Evolutionary conservation across 2,329 filamentous ascomycete species (phyloP).

Genomic region (Paraphoma sp.): DNA sequence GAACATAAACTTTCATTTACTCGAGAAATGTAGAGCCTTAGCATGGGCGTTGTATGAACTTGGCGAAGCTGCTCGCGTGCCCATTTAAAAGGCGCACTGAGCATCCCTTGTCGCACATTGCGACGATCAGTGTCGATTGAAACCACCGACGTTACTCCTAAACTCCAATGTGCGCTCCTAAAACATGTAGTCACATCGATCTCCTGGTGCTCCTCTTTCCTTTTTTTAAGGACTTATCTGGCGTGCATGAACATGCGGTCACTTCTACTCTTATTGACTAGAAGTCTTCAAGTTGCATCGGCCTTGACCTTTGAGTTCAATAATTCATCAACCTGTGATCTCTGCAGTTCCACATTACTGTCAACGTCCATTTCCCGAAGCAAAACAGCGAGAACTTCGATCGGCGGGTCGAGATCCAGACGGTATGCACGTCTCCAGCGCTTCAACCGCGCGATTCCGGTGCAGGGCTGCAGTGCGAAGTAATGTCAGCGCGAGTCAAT

Average conservation of each 20-base stretch:
- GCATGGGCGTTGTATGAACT: not conserved
- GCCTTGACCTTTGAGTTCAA: conserved; percentile 57
- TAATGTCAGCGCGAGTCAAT: conserved; percentile 15
- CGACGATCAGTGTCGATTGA: conserved; percentile 4
- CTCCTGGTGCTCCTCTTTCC: too few relatives aligned
- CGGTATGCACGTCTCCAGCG: conserved; percentile 87
- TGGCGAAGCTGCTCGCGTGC: conserved; percentile 12
- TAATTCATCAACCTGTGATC: conserved; percentile 76
- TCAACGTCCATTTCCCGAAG: conserved; percentile 69
- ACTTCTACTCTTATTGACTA: not conserved
- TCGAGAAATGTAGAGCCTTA: not conserved
- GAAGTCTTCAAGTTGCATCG: conserved; percentile 28
- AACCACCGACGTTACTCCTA: conserved; percentile 14
- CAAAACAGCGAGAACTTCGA: conserved; percentile 88
- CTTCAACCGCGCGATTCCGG: conserved; percentile 80
- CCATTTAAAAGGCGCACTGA: conserved; percentile 3
- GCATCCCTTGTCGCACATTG: conserved; percentile 6
- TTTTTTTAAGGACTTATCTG: too few relatives aligned
- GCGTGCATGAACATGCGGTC: not conserved
- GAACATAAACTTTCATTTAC: not conserved
- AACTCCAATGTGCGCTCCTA: conserved; percentile 15
- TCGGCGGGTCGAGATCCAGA: conserved; percentile 83
- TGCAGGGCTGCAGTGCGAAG: conserved; percentile 72
- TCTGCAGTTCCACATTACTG: conserved; percentile 62
- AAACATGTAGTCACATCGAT: not conserved